A percentile compares a stretch with the other conserved stretches of the same genome.
Evolutionary conservation across 2,329 filamentous ascomycete genomes (phyloP).

Genomic region (Coniochaeta sp.): DNA sequence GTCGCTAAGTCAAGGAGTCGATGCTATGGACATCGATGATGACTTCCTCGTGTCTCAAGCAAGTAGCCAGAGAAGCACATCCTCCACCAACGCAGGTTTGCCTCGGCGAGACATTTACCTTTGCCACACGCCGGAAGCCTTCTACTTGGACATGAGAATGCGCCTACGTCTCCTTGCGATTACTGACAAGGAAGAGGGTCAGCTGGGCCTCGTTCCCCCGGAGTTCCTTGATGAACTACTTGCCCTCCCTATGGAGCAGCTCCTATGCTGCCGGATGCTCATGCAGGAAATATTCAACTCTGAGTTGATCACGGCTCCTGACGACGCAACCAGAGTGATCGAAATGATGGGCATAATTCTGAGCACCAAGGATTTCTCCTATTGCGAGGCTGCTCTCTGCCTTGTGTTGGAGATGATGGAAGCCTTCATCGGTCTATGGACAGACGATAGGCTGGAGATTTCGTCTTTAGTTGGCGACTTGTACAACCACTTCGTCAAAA

Average conservation of each 20-base stretch:
- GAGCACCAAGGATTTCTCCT: constrained; percentile 53
- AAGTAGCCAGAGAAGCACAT: constrained; percentile 33
- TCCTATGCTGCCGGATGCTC: constrained; percentile 44
- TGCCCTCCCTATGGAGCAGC: constrained; percentile 41
- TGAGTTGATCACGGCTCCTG: constrained; percentile 41
- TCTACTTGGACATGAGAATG: constrained; percentile 38
- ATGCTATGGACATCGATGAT: constrained; percentile 62
- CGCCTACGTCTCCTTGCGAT: constrained; percentile 38
- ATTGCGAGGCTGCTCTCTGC: constrained; percentile 66
- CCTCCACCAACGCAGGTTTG: constrained; percentile 29
- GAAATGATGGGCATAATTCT: constrained; percentile 45
- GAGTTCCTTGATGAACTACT: constrained; percentile 43
- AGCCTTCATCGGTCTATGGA: constrained; percentile 58
- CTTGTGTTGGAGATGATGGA: constrained; percentile 62
- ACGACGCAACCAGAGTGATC: constrained; percentile 40
- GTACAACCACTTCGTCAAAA: constrained; percentile 70
- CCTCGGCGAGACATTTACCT: constrained; percentile 39
- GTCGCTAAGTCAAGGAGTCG: constrained; percentile 29
- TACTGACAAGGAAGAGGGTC: constrained; percentile 33
- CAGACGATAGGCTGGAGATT: constrained; percentile 50
- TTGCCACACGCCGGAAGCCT: constrained; percentile 34
- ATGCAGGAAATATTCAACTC: constrained; percentile 46
- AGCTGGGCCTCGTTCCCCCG: constrained; percentile 42
- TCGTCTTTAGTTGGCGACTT: constrained; percentile 64
- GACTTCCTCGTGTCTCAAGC: constrained; percentile 52